phyloP scores from a whole-genome alignment of 139 green algal species.

The Tetraselmis striata region DNA sequence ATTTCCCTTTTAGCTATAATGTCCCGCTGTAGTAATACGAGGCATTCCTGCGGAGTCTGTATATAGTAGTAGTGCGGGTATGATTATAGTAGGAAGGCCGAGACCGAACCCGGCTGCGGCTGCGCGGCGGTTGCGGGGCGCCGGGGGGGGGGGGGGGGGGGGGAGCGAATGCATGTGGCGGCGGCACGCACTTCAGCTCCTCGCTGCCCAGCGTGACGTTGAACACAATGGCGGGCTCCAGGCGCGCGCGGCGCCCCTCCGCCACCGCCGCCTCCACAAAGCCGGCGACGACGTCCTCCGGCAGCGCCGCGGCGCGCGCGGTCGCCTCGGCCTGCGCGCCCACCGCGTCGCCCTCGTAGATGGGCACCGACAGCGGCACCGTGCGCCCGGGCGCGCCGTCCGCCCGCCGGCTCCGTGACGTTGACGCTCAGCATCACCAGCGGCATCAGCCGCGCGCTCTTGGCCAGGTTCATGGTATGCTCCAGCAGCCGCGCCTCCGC shows the following conservation, averaged over 20 bases:
- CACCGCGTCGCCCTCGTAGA: not conserved
- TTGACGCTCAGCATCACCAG: not conserved
- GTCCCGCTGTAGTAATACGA: no score
- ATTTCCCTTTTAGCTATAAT: no score
- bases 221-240: not conserved
- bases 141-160: no score
- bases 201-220: not conserved
- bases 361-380: not conserved
- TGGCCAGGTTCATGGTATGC: not conserved
- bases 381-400: not conserved
- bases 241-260: not conserved
- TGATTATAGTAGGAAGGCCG: no score
- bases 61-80: no score
- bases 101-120: no score
- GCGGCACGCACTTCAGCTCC: not conserved
- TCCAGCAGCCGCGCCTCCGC: not conserved
- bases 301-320: not conserved
- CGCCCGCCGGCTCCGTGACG: not conserved
- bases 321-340: not conserved
- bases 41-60: no score
- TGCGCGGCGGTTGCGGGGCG: no score
- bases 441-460: not conserved
- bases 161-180: no score
- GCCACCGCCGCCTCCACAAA: not conserved
- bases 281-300: not conserved